Evolutionary conservation across 495 filamentous ascomycete species (phyloP), one percentile per base, ranked within the genome.

Genomic region (Penicillium goetzii): DNA sequence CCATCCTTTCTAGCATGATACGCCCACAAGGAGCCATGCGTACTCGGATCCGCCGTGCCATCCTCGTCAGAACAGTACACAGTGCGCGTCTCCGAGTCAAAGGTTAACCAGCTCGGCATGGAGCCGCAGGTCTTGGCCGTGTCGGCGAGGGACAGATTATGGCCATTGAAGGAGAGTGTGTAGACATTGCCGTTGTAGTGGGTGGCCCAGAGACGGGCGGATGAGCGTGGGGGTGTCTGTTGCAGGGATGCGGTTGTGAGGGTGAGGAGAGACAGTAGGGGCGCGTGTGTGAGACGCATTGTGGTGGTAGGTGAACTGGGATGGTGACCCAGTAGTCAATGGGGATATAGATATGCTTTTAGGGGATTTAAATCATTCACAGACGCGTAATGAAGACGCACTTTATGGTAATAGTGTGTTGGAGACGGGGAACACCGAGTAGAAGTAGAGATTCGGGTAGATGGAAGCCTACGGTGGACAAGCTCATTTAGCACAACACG

Each of bases 1-100:
- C 76, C 78, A 10, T 75, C 60, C 9, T 56, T 41, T 4, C 21
- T 63, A 10, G 65, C 68, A 5, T 47, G 36, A 14, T 76, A 68
- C 5, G 72, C 64, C 2, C 68, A 76, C 52, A 79, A 21, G 0
- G 75, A 71, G n/a, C 76, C 74, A 40, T 74, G 66, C 10, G 60
- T 69, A 4, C 56, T 55, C 2, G 65, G 58, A 55, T 73, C 66
- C 1, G 72, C 68, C 0, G 63, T 64, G 23, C 89, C 88, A 60
- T 86, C 81, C 59, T 90, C 88, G 57, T 89, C 83, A 33, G 85
- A 71, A 74, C 86, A 89, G 76, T 88, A 90, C 25, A 90, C 67
- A 11, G 81, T 74, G 11, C 72, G 67, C 41, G 80, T 75, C 49
- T 70, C 64, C 15, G 76, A 19, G 71, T 97, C 85, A 36, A 84